These are phyloP conservation scores for Dioszegia aurantiaca DNA, from an alignment of 768 basidiomycete species.

Conservation along the genomic window DNA sequence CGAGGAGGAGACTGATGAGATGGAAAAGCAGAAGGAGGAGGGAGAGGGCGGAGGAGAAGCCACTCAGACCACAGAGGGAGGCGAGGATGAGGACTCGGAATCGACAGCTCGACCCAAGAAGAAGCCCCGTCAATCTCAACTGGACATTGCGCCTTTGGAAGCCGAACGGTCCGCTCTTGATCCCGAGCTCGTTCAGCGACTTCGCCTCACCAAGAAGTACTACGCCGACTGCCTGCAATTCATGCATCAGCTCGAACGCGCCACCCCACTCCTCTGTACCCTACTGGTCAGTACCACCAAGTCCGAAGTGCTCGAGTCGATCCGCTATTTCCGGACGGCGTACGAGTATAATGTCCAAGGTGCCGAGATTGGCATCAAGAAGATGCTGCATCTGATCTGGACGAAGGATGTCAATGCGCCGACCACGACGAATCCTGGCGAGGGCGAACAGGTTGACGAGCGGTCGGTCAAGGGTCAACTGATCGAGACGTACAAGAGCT, in stretches of 20 bases:
- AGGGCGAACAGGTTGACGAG: slow-evolving; percentile 64
- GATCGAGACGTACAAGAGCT: slow-evolving; percentile 77
- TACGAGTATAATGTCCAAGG: slow-evolving; percentile 75
- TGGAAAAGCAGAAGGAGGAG: slow-evolving; percentile 34
- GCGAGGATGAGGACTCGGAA: slow-evolving; percentile 49
- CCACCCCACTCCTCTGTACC: slow-evolving; percentile 69
- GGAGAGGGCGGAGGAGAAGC: slow-evolving; percentile 24
- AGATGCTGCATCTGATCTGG: slow-evolving; percentile 97
- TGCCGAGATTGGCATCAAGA: slow-evolving; percentile 87
- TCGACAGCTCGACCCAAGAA: slow-evolving; percentile 25
- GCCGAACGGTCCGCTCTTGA: slow-evolving; percentile 71
- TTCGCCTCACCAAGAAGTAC: slow-evolving; percentile 77
- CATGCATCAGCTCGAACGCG: slow-evolving; percentile 66
- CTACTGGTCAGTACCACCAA: slow-evolving; percentile 72
- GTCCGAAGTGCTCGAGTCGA: slow-evolving; percentile 56
- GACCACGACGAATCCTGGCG: background rate
- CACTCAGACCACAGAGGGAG: slow-evolving; percentile 18
- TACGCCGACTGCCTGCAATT: slow-evolving; percentile 80
- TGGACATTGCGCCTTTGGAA: slow-evolving; percentile 67
- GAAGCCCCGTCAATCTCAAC: slow-evolving; percentile 51
- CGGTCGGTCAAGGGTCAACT: slow-evolving; percentile 84
- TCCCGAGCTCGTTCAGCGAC: slow-evolving; percentile 63
- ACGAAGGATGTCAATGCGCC: slow-evolving; percentile 73
- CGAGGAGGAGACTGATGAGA: slow-evolving; percentile 50
- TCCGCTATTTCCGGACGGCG: slow-evolving; percentile 77